These are phyloP conservation scores for Starmerella davenportii DNA, from an alignment of 805 yeast genomes.

Conservation along the genomic window DNA sequence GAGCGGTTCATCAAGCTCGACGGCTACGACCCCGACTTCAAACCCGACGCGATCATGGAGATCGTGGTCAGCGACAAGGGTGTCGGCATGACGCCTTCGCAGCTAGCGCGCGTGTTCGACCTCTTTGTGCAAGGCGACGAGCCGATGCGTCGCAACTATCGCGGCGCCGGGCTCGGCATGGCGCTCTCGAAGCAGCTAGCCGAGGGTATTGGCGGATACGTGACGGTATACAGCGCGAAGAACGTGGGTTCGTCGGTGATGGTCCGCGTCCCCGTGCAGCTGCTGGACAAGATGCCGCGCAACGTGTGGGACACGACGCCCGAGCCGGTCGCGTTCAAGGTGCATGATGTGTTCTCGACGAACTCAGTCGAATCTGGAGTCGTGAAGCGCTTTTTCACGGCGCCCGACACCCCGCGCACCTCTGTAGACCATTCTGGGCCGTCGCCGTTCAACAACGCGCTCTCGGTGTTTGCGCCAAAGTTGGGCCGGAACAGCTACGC, in stretches of 20 bases:
- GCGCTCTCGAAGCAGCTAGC: slow-evolving; percentile 82
- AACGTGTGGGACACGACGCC: not conserved
- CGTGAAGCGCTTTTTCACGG: not conserved
- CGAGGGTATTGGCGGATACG: slow-evolving; percentile 72
- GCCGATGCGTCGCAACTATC: slow-evolving; percentile 73
- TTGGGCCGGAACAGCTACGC: not conserved
- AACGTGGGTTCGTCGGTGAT: slow-evolving; percentile 15
- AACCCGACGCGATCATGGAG: slow-evolving; percentile 26
- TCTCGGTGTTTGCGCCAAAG: not conserved
- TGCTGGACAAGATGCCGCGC: not conserved
- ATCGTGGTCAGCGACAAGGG: slow-evolving; percentile 79
- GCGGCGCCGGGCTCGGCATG: slow-evolving; percentile 91
- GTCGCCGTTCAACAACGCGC: not conserved
- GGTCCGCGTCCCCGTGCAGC: slow-evolving; percentile 15
- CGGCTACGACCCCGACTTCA: slow-evolving; percentile 6
- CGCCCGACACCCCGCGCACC: not conserved
- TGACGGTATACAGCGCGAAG: slow-evolving; percentile 26
- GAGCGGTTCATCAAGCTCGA: slow-evolving; percentile 2
- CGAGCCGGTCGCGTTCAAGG: slow-evolving; percentile 2
- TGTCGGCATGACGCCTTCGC: slow-evolving; percentile 69
- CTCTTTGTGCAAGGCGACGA: slow-evolving; percentile 97
- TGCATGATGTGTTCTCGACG: slow-evolving; percentile 10
- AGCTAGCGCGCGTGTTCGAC: slow-evolving; percentile 77
- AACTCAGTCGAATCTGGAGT: slow-evolving; percentile 7
- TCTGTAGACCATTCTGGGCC: not conserved